These are phyloP conservation scores for Globisporangium camurandrum DNA, from an alignment of 352 stramenopile genomes.

Conservation along the genomic window DNA sequence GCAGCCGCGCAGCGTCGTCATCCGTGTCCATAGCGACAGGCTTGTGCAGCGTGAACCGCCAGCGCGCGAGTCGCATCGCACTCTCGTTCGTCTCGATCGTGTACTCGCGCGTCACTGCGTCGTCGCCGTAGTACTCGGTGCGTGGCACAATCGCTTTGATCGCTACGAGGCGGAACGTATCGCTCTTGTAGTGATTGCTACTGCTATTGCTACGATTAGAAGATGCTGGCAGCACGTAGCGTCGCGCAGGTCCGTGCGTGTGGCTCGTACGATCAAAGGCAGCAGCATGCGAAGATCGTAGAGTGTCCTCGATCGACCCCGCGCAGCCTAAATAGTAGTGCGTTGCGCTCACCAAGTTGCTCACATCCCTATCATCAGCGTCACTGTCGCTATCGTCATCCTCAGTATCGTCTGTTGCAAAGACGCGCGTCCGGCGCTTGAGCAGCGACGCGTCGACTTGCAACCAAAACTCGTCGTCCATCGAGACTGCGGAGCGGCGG, in stretches of 20 bases:
- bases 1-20: conserved; percentile 16
- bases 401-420: not conserved
- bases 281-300: too few relatives aligned
- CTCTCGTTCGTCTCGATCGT: conserved; percentile 50
- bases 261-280: not conserved
- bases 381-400: not conserved
- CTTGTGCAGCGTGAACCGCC: conserved; percentile 26
- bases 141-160: conserved; percentile 51
- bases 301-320: conserved; percentile 27
- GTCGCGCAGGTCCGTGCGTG: conserved; percentile 1
- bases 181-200: not conserved
- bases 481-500: conserved; percentile 27
- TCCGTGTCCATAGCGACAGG: not conserved
- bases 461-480: conserved; percentile 50
- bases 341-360: conserved; percentile 39
- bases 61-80: conserved; percentile 42
- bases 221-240: conserved; percentile 5
- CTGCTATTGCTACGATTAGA: not conserved
- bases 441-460: conserved; percentile 27
- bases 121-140: conserved; percentile 45
- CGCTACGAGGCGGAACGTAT: conserved; percentile 38
- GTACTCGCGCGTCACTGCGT: conserved; percentile 52
- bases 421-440: not conserved
- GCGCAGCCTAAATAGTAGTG: conserved; percentile 51
- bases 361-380: conserved; percentile 20